Conservation (phyloP, 768 basidiomycete species). For the Neoboletus magnificus region DNA sequence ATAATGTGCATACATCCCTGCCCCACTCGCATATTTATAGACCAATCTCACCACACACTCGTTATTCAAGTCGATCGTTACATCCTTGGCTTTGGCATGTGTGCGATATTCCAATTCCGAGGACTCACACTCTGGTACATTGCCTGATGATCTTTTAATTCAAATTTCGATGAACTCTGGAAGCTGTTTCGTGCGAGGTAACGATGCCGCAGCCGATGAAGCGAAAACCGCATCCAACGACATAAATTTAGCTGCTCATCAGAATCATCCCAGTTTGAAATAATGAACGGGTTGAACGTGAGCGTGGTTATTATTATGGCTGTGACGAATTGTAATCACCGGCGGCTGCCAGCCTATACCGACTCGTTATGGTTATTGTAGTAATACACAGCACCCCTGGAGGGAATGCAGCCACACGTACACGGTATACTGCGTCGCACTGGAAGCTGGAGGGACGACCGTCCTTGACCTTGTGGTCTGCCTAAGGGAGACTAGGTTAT, state of each 20-base stretch:
- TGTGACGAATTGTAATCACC: too few species aligned
- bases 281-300: not conserved
- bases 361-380: too few species aligned
- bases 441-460: too few species aligned
- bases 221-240: not conserved
- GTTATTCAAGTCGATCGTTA: not conserved
- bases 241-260: not conserved
- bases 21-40: not conserved
- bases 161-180: not conserved
- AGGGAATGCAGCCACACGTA: too few species aligned
- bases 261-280: not conserved
- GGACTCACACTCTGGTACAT: not conserved
- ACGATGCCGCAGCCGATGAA: not conserved
- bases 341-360: too few species aligned
- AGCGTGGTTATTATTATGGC: too few species aligned
- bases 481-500: too few species aligned
- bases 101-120: not conserved
- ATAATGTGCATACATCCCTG: not conserved
- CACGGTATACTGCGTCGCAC: too few species aligned
- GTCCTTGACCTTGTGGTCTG: too few species aligned
- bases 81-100: not conserved
- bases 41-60: not conserved
- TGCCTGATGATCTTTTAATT: not conserved
- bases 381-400: too few species aligned
- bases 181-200: not conserved